Evolutionary conservation across 2,329 filamentous ascomycete genomes (phyloP).

Genomic region (Fusarium longipes): DNA sequence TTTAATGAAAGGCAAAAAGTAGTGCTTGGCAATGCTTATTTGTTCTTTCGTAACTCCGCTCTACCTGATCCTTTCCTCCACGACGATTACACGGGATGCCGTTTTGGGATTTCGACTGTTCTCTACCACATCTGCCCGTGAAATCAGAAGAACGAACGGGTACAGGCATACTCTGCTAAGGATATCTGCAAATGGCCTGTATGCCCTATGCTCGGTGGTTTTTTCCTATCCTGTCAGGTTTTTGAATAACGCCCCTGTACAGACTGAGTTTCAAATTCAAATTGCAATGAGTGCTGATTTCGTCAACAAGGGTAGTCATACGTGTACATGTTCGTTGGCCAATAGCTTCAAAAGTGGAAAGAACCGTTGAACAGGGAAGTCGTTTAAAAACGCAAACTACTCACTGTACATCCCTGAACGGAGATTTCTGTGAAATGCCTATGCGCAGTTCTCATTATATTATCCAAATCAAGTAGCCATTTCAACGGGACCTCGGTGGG

Average conservation of each 20-base stretch:
- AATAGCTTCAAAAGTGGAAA: slow-evolving; percentile 1
- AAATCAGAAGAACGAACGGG: not conserved
- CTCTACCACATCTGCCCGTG: not conserved
- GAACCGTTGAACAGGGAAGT: not conserved
- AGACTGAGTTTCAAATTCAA: slow-evolving; percentile 22
- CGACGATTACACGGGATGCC: slow-evolving; percentile 22
- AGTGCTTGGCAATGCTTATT: slow-evolving; percentile 1
- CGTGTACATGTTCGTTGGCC: slow-evolving; percentile 16
- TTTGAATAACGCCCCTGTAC: slow-evolving; percentile 28
- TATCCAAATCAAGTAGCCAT: not conserved
- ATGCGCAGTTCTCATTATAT: not conserved
- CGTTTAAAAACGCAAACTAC: not conserved
- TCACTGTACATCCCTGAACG: not conserved
- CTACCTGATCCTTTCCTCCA: slow-evolving; percentile 2
- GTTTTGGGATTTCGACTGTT: slow-evolving; percentile 17
- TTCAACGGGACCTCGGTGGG: not conserved
- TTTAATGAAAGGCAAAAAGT: not conserved
- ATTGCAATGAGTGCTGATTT: slow-evolving; percentile 10
- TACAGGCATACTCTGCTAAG: not conserved
- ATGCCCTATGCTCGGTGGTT: slow-evolving; percentile 7
- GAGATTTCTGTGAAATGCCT: not conserved
- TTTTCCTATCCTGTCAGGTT: slow-evolving; percentile 14
- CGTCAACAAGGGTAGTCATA: slow-evolving; percentile 8
- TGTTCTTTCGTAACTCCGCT: not conserved
- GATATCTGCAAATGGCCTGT: not conserved